Evolutionary conservation across 495 filamentous ascomycete species (phyloP).

Genomic region (Eremomyces bilateralis): DNA sequence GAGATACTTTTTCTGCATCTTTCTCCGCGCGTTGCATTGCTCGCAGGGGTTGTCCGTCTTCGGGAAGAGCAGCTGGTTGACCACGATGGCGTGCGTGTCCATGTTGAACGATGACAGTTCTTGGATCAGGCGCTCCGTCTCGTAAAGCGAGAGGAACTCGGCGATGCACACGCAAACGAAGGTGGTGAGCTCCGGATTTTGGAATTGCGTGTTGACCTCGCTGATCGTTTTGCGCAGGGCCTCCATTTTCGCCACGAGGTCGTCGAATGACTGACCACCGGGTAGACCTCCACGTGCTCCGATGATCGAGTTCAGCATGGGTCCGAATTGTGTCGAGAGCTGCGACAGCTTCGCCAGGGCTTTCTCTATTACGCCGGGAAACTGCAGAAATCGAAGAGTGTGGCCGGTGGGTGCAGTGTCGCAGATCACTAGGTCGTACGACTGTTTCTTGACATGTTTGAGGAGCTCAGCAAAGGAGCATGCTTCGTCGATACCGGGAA

Average conservation of each 20-base stretch:
- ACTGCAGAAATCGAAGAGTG: constrained; percentile 96
- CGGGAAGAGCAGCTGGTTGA: constrained; percentile 94
- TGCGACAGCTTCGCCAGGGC: constrained; percentile 90
- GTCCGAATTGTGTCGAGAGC: constrained; percentile 81
- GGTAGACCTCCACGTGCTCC: constrained; percentile 64
- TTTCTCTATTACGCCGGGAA: constrained; percentile 95
- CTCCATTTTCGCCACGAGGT: constrained; percentile 88
- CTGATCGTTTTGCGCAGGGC: constrained; percentile 73
- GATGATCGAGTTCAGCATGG: constrained; percentile 83
- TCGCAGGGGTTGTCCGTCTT: constrained; percentile 70
- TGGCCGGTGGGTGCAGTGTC: constrained; percentile 98
- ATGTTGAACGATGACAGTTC: constrained; percentile 85
- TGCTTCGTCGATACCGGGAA: constrained; percentile 94
- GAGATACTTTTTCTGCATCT: constrained; percentile 99
- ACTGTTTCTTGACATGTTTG: constrained; percentile 98
- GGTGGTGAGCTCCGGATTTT: constrained; percentile 85
- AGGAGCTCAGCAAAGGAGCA: constrained; percentile 99
- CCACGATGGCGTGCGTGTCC: constrained; percentile 91
- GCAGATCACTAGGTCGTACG: constrained; percentile 97
- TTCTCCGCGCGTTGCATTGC: constrained; percentile 82
- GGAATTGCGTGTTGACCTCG: constrained; percentile 96
- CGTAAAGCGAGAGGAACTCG: constrained; percentile 91
- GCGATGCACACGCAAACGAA: constrained; percentile 98
- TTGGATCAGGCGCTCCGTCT: constrained; percentile 99
- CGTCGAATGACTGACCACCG: constrained; percentile 75